Evolutionary conservation across 2,329 filamentous ascomycete genomes (phyloP).

Genomic region (Drechslerella dactyloides): DNA sequence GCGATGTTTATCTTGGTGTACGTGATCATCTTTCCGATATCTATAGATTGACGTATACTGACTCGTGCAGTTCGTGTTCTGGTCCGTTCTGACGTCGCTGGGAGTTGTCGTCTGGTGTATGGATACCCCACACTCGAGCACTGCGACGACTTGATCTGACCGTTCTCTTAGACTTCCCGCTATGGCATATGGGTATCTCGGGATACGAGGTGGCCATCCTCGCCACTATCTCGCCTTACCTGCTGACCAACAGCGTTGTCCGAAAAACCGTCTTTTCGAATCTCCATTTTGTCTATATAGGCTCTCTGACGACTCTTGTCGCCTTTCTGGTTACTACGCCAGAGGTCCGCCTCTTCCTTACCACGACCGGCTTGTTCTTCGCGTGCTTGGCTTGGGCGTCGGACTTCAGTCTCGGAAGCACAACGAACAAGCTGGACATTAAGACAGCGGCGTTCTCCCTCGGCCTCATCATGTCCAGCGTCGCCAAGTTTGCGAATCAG

Average conservation of each 20-base stretch:
- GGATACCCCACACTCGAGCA: constrained; percentile 55
- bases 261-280: constrained; percentile 73
- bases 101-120: constrained; percentile 92
- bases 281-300: constrained; percentile 72
- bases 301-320: constrained; percentile 77
- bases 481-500: constrained; percentile 89
- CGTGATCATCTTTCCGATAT: constrained; percentile 56
- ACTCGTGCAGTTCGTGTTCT: constrained; percentile 78
- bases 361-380: constrained; percentile 80
- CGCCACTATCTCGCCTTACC: constrained; percentile 77
- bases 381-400: constrained; percentile 83
- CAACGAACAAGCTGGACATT: constrained; percentile 77
- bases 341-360: constrained; percentile 75
- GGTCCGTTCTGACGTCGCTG: constrained; percentile 89
- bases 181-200: constrained; percentile 99
- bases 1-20: constrained; percentile 91
- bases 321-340: constrained; percentile 79
- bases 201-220: constrained; percentile 92
- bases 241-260: constrained; percentile 74
- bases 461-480: constrained; percentile 81
- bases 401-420: constrained; percentile 77
- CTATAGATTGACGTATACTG: constrained; percentile 15
- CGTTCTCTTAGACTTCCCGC: constrained; percentile 74
- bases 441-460: constrained; percentile 80
- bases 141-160: constrained; percentile 5